These are phyloP conservation scores for Lepidium aucheri DNA, from an alignment of 345 rosid species.

Conservation along the genomic window DNA sequence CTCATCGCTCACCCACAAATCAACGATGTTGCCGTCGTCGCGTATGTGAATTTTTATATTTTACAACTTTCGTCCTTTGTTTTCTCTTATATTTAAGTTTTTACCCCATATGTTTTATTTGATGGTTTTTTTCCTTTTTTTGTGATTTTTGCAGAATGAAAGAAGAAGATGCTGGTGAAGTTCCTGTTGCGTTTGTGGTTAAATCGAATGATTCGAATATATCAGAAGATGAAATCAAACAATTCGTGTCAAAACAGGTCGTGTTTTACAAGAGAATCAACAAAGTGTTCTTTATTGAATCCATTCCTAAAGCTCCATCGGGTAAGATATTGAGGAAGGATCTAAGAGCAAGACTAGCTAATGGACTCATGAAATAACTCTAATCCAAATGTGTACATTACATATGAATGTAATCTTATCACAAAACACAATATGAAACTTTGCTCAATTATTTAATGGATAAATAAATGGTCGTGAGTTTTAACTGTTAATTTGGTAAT, in stretches of 20 bases:
- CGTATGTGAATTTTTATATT: constrained; percentile 31
- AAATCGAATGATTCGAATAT: constrained; percentile 39
- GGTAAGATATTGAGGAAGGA: constrained; percentile 85
- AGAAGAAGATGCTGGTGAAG: constrained; percentile 61
- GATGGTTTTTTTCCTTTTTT: no score
- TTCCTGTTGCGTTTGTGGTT: constrained; percentile 67
- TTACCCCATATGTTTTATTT: not conserved
- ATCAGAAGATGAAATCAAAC: constrained; percentile 50
- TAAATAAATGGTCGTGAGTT: not conserved
- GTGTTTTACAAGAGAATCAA: constrained; percentile 69
- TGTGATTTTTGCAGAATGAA: constrained; percentile 38
- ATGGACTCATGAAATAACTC: constrained; percentile 8
- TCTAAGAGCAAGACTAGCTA: constrained; percentile 43
- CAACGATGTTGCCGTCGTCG: constrained; percentile 54
- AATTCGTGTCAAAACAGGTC: constrained; percentile 61
- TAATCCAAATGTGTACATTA: not conserved
- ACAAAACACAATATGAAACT: not conserved
- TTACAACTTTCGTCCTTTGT: not conserved
- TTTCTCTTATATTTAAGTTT: not conserved
- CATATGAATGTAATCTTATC: not conserved
- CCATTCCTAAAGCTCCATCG: constrained; percentile 74
- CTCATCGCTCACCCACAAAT: constrained; percentile 39
- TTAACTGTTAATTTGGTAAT: not conserved
- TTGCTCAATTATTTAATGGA: not conserved
- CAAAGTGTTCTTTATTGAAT: constrained; percentile 53